Evolutionary conservation across 2,329 filamentous ascomycete genomes (phyloP), one percentile per base, ranked within the genome.

Genomic region (Stachybotrys chartarum): DNA sequence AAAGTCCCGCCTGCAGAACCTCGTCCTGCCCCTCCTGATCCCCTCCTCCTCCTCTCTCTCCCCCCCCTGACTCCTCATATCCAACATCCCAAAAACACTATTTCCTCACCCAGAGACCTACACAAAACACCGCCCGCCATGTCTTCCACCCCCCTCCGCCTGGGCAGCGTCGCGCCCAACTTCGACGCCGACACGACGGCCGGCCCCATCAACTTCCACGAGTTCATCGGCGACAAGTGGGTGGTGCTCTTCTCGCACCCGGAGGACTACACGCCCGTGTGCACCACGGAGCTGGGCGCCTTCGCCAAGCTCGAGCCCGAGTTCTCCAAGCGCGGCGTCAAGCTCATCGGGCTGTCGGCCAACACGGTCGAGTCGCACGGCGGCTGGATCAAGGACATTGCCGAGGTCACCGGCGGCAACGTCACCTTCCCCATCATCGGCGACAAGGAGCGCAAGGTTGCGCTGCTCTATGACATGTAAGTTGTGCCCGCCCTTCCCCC

Each of bases 221-320:
- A 91, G 72, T 92, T 88, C 76, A 82, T 92, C 61, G 86, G 85
- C 67, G 79, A 87, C 78, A 86, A 81, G 67, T 93, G 90, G 90
- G 84, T 87, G 57, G 83, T 94, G 61, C 79, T 94, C 64, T 93
- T 94, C 80, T 91, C 87, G 35, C 90, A 93, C 77, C 90, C 90
- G 3, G 87, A 87, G 72, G 92, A 96, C 75, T 96, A 90, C 80
- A 96, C 92, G 1, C 92, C 92, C 54, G 92, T 96, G 57, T 97
- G 92, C 82, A 97, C 92, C 61, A 97, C 91, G 54, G 92, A 97
- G 78, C 87, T 97, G 59, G 92, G 91, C 60, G 91, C 91, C 57
- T 95, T 97, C 67, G 89, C 91, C 64, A 94, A 92, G 76, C 81
- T 96, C 60, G 86, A 91, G 78, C 83, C 85, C 66, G 91, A 96